These are phyloP conservation scores for Capsicum rhomboideum DNA, from an alignment of 257 asterid species.

Conservation along the genomic window DNA sequence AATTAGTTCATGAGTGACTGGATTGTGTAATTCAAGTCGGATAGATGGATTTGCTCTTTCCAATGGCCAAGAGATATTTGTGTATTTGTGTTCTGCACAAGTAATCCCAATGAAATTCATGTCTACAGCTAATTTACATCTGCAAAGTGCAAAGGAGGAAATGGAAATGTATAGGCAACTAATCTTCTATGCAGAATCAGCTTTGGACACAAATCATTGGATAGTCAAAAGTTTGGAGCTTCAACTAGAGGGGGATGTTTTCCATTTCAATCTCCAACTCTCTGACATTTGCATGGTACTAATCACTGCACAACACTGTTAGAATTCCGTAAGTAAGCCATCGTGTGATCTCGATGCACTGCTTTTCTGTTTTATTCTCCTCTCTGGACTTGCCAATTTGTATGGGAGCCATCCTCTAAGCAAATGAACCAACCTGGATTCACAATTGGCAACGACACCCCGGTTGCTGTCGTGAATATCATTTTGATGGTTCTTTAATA, in stretches of 20 bases:
- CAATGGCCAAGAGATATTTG: neutral
- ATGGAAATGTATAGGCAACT: neutral
- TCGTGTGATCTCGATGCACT: slow-evolving; percentile 10
- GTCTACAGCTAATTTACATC: neutral
- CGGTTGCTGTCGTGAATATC: slow-evolving; percentile 11
- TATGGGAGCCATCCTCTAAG: slow-evolving; percentile 53
- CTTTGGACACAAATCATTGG: too few relatives aligned
- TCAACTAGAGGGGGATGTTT: neutral
- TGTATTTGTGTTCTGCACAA: neutral
- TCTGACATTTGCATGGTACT: slow-evolving; percentile 16
- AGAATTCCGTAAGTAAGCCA: slow-evolving; percentile 21
- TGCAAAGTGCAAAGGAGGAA: neutral
- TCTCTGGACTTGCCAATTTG: slow-evolving; percentile 30
- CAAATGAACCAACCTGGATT: slow-evolving; percentile 27
- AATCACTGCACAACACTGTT: slow-evolving; percentile 18
- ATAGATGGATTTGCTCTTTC: neutral
- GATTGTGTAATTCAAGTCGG: neutral
- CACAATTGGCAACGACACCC: slow-evolving; percentile 16
- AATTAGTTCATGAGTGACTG: neutral
- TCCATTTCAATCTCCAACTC: slow-evolving; percentile 1
- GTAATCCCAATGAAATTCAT: neutral
- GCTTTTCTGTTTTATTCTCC: slow-evolving; percentile 14
- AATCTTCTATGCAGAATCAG: too few relatives aligned
- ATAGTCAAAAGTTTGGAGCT: neutral
- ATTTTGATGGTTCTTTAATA: neutral